Evolutionary conservation across 2,329 filamentous ascomycete genomes (phyloP), one percentile per base, ranked within the genome.

Genomic region (Atkinsonella hypoxylon): DNA sequence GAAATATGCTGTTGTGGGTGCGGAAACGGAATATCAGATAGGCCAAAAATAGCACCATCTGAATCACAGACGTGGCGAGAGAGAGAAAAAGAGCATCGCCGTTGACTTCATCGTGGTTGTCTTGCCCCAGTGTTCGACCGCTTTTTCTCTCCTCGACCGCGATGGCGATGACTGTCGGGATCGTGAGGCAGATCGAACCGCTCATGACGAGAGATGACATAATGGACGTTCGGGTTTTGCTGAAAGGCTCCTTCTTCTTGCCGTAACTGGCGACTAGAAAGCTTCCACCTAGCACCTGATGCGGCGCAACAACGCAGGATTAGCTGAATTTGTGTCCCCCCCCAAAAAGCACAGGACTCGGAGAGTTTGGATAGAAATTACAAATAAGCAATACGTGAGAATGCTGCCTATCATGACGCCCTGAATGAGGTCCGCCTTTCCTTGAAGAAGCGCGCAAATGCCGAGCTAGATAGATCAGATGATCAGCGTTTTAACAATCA

Each of bases 191-290:
- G 15, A 55, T 54, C 6, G 54, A 54, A 1, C 49, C 53, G 31
- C 53, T 51, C 54, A 55, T 54, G 50, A 55, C 52, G 40, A 55
- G 50, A 12, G 54, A 54, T 4, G 54, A 54, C 54, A 55, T 55
- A 45, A 55, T 52, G 48, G 51, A 51, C 10, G 54, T 55, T 49
- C 50, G 44, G 5, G 31, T 45, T 43, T 51, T 52, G 50, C 54
- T 55, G 30, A 55, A 55, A 5, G 41, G 40, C 32, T 51, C 52
- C 26, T 55, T 49, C 45, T 51, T 52, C 45, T 54, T 55, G 30
- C 52, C 52, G 43, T 52, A 55, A 41, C 54, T 55, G 34, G 54
- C 54, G 18, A 51, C 47, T 22, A 55, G 50, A n/a, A 55, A 55
- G 48, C 54, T 54, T 11, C 49, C 50, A 12, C 54, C 54, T 1